Base-by-base conservation (phyloP, 1,284 basidiomycete species). In the Naganishia sp. region DNA sequence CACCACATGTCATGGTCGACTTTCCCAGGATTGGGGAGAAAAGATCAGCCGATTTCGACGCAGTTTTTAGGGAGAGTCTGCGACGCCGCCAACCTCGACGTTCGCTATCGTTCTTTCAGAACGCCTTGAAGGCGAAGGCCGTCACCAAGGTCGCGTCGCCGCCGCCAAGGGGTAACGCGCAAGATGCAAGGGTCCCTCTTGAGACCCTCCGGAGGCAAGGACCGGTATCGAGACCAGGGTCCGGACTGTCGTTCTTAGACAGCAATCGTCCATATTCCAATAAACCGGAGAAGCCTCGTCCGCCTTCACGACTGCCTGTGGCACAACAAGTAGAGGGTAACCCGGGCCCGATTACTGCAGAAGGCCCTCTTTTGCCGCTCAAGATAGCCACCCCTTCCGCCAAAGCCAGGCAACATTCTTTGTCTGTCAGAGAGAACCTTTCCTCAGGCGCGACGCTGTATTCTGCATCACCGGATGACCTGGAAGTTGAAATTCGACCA, bases 51-150 rank as follows among this genome's bases (percentile, higher is more conserved):
- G 36, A 9, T 39, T 3, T 9, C 36, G 13, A 39, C 36, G 36
- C 13, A 13, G 36, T 9, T 2, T 3, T 28, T 28, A 28, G 10
- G 36, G 13, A 39, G 36, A 39, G 36, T 9, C 36, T 39, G 7
- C 36, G 10, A 2, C 36, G 7, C 10, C 33, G 59, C 7, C 25
- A 50, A 42, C 48, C 48, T 16, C 49, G 42, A 61, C 59, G 31
- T 43, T 61, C 59, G 6, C 31, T 61, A 15, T 61, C 59, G 2
- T 28, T 61, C 21, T 61, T 61, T 18, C 48, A 48, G 15, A 25
- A 25, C 23, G 59, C 59, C 23, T 52, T 48, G 25, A 61, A 61
- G 36, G 23, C 48, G 15, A 61, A 52, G 16, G 21, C 59, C 25
- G 36, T 52, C 3, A 48, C 59, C 6, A 52, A 42, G 23, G 16